Evolutionary conservation across 257 asterid species (phyloP), one percentile per base, ranked within the genome.

Genomic region (Scutellaria galericulata): DNA sequence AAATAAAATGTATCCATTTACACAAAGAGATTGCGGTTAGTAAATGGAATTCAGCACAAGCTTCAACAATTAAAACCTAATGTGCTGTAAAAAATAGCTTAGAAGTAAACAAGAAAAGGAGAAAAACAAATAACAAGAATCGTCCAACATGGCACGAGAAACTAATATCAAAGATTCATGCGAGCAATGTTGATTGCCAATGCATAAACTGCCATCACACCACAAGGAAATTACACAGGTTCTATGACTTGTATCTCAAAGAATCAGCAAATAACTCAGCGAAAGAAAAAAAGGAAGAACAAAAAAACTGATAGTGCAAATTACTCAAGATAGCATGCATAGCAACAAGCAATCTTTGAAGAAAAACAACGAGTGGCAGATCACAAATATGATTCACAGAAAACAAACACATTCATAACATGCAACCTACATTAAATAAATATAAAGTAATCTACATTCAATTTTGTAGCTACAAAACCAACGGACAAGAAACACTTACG

Each of bases 41-140:
- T 69, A 40, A 37, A 70, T 14, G 9, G 46, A 7, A 27, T 58
- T 55, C 73, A 22, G 53, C 77, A 77, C 58, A 51, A 70, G 41
- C 64, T 70, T 76, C 73, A 55, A 10, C 47, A 4, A 56, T 20
- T n/a, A 63, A 12, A 22, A 15, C 48, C 40, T 37, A 39, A 13
- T 39, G 5, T 9, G 46, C 52, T 51, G 55, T 24, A 41, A 59
- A 6, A 40, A 44, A 68, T 6, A 5, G 48, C 31, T 67, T 18
- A 47, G 51, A 9, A 57, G 37, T 31, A 31, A 31, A 31, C 2
- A 3, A 7, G 39, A 4, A 42, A 41, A 11, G 24, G 27, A 14
- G 22, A 6, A 11, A 51, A 2, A 20, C 27, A 48, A n/a, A 14
- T 1, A 51, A 9, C 8, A 5, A 6, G 37, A 64, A 22, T 24